These are phyloP conservation scores for Vigna reflexopilosa DNA, from an alignment of 306 rosid species.

Conservation along the genomic window DNA sequence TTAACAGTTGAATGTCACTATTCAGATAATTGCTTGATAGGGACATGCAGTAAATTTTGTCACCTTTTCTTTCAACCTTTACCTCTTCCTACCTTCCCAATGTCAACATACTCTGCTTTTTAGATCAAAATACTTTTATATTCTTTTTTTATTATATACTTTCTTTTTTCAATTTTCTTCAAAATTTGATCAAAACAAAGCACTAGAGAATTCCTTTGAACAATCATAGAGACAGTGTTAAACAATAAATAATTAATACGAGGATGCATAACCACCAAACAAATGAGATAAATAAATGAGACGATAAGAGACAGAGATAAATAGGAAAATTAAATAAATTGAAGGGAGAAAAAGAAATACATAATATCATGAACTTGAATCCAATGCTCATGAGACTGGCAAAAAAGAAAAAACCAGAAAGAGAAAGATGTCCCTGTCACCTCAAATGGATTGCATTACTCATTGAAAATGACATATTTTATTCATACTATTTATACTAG, in stretches of 20 bases:
- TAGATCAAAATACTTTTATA: not conserved
- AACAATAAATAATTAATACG: not conserved
- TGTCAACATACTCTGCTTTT: not conserved
- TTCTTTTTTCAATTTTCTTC: not conserved
- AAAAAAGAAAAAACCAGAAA: constrained; percentile 24
- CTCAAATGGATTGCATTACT: constrained; percentile 46
- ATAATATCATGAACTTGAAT: constrained; percentile 25
- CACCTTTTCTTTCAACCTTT: constrained; percentile 18
- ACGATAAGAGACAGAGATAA: constrained; percentile 16
- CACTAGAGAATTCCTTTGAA: constrained; percentile 8
- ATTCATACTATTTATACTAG: not conserved
- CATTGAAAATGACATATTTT: constrained; percentile 14
- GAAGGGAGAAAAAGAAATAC: not conserved
- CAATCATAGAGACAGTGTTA: constrained; percentile 25
- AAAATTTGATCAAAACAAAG: not conserved
- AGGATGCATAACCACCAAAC: constrained; percentile 40
- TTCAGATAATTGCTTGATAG: constrained; percentile 36
- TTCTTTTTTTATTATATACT: no score
- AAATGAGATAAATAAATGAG: constrained; percentile 46
- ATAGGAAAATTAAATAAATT: not conserved
- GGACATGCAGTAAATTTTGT: constrained; percentile 27
- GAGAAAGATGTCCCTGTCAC: constrained; percentile 49
- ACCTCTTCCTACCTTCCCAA: not conserved
- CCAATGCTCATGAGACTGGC: constrained; percentile 24
- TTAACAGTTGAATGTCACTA: constrained; percentile 29